Base-by-base conservation (phyloP, 208 protist genomes). In the Endotrypanum monterogeii region DNA sequence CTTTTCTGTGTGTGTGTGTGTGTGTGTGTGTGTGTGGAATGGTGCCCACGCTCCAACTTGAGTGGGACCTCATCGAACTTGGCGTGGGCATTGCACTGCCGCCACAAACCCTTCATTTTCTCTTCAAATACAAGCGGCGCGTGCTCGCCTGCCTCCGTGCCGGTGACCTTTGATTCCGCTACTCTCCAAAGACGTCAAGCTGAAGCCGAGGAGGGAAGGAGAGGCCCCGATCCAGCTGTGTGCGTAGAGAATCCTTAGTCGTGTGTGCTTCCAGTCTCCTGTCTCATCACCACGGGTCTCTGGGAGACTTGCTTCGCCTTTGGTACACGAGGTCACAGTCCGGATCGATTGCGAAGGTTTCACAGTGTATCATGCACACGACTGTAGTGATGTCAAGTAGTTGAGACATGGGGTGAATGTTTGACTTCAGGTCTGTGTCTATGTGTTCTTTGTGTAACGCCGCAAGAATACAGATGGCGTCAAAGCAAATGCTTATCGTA, bases 31-130 rank as follows among this genome's bases (percentile, higher is more conserved):
- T n/a, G n/a, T n/a, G n/a, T n/a, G n/a, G n/a, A n/a, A n/a, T 48
- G 85, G 75, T 67, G 84, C 79, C 79, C 68, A 85, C 81, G 80
- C 87, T 3, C 72, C 86, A 46, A 48, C 46, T 72, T 20, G 82
- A 76, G 48, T 85, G 86, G 65, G 82, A 77, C 52, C 87, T 82
- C n/a, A 89, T 82, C 46, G 81, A 87, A 66, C 87, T 85, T 46
- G 85, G 79, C 71, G 87, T 86, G 44, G 78, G 73, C 52, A 82
- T 72, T 28, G 57, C 85, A n/a, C n/a, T 2, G 78, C 78, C 37
- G 75, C 74, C 6, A 82, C 83, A 67, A 78, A 85, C 58, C n/a
- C 83, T 84, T 51, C 67, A 87, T 58, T 79, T 79, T 14, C 68
- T 86, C 58, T 76, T 89, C 32, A 85, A 87, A 70, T 77, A 80